A percentile compares a stretch with the other conserved stretches of the same genome.
Conservation (phyloP, 208 protist genomes). For the Angomonas ambiguus region DNA sequence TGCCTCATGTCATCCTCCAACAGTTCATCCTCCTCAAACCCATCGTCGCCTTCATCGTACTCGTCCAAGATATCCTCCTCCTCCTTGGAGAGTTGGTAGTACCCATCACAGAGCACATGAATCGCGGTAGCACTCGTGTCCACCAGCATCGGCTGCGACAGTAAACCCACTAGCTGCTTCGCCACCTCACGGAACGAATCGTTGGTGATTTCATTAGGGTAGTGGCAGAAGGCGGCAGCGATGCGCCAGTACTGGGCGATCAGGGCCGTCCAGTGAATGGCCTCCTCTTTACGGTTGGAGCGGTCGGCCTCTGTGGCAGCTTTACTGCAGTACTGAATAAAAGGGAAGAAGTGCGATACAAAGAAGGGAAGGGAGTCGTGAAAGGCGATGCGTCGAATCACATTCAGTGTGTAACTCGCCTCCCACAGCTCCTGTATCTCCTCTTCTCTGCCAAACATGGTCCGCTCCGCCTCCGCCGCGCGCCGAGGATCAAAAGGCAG, state of each 20-base stretch:
- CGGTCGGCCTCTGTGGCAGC: conserved; percentile 49
- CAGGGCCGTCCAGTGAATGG: conserved; percentile 59
- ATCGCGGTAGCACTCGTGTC: conserved; percentile 73
- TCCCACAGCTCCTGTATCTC: conserved; percentile 49
- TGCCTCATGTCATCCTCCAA: conserved; percentile 30
- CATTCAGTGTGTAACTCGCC: conserved; percentile 73
- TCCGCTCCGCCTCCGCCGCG: conserved; percentile 53
- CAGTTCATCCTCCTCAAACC: background rate
- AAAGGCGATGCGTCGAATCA: conserved; percentile 63
- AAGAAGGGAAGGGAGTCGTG: conserved; percentile 85
- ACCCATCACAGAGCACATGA: conserved; percentile 72
- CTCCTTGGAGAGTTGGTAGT: conserved; percentile 37
- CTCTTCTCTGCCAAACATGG: conserved; percentile 11
- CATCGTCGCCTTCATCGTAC: conserved; percentile 7
- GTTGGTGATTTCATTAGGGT: conserved; percentile 60
- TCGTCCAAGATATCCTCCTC: conserved; percentile 59
- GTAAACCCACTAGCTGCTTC: conserved; percentile 75
- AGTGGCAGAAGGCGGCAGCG: conserved; percentile 74
- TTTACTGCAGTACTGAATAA: conserved; percentile 63
- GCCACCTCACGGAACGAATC: conserved; percentile 74
- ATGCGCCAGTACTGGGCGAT: conserved; percentile 78
- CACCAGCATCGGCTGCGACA: conserved; percentile 46
- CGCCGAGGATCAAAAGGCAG: conserved; percentile 69
- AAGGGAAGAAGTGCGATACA: conserved; percentile 69
- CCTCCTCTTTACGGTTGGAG: conserved; percentile 36